A percentile compares a stretch with the other conserved stretches of the same genome.
These are phyloP conservation scores for Cardamine resedifolia DNA, from an alignment of 345 rosid species.

Conservation along the genomic window DNA sequence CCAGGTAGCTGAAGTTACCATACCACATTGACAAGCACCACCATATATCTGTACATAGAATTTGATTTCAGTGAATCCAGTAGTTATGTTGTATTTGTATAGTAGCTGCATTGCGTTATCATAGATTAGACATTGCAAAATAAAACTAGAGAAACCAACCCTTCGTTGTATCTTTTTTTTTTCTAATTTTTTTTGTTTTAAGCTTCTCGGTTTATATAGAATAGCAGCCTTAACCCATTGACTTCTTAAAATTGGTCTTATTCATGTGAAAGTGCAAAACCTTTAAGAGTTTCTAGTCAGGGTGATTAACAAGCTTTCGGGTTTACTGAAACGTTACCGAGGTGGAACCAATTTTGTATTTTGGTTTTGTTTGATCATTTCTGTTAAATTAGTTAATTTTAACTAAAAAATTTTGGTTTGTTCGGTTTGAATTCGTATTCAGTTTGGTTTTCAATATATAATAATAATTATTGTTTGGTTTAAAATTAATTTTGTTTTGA, in stretches of 20 bases:
- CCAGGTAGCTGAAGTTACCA: slow-evolving; percentile 31
- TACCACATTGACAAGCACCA: slow-evolving; percentile 11
- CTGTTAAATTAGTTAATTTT: neutral
- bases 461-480: neutral
- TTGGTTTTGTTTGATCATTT: neutral
- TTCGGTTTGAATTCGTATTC: neutral
- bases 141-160: slow-evolving; percentile 32
- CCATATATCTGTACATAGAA: slow-evolving; percentile 32
- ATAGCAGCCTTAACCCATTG: slow-evolving; percentile 25
- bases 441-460: too few species aligned
- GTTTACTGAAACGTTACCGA: neutral
- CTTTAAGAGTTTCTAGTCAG: neutral
- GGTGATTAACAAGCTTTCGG: neutral
- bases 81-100: slow-evolving; percentile 31
- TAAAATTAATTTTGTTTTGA: neutral
- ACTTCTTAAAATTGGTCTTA: neutral
- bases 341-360: neutral
- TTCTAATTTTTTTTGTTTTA: neutral
- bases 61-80: slow-evolving; percentile 6
- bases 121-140: slow-evolving; percentile 31
- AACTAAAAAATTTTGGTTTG: neutral
- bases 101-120: slow-evolving; percentile 35
- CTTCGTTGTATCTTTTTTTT: neutral
- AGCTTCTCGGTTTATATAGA: slow-evolving; percentile 23
- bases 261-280: neutral